Percentiles rank a stretch among this genome's conserved stretches.
These are phyloP conservation scores for Blastobotrys persicus DNA, from an alignment of 1,139 yeast genomes.

Conservation along the genomic window DNA sequence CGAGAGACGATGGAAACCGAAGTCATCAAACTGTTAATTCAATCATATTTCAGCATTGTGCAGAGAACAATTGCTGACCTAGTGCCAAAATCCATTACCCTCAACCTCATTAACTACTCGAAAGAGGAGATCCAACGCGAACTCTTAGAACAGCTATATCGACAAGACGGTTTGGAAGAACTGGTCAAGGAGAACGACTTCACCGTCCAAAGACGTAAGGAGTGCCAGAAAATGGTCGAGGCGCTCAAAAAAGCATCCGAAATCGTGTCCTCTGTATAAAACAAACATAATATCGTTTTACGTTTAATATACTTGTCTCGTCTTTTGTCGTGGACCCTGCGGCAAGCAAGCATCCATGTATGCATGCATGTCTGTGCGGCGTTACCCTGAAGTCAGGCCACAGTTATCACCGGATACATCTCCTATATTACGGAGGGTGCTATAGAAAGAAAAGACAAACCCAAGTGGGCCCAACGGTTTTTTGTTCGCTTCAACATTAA, in stretches of 20 bases:
- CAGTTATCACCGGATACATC: too few relatives aligned
- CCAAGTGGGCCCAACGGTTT: too few relatives aligned
- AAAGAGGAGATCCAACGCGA: constrained; percentile 91
- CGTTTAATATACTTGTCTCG: not conserved
- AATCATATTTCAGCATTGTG: constrained; percentile 86
- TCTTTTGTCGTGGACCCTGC: too few relatives aligned
- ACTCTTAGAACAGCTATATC: constrained; percentile 81
- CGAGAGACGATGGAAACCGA: constrained; percentile 96
- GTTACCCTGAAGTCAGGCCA: not conserved
- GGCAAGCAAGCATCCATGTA: too few relatives aligned
- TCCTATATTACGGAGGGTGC: too few relatives aligned
- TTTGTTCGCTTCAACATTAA: too few relatives aligned
- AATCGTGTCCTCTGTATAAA: constrained; percentile 59
- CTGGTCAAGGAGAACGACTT: constrained; percentile 89
- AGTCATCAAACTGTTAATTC: constrained; percentile 86
- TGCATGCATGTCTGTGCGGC: too few relatives aligned
- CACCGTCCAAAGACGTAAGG: constrained; percentile 91
- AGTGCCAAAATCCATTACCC: constrained; percentile 93
- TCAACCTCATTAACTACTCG: constrained; percentile 69
- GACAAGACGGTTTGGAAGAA: constrained; percentile 71
- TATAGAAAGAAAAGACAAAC: too few relatives aligned
- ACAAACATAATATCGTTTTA: not conserved
- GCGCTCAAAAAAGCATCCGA: constrained; percentile 86
- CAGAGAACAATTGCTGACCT: constrained; percentile 90
- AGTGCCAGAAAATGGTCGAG: constrained; percentile 92